Percentiles rank a stretch among this genome's conserved stretches.
phyloP scores from a whole-genome alignment of 2,329 filamentous ascomycete genomes.

The Calonectria pseudoreteaudii region DNA sequence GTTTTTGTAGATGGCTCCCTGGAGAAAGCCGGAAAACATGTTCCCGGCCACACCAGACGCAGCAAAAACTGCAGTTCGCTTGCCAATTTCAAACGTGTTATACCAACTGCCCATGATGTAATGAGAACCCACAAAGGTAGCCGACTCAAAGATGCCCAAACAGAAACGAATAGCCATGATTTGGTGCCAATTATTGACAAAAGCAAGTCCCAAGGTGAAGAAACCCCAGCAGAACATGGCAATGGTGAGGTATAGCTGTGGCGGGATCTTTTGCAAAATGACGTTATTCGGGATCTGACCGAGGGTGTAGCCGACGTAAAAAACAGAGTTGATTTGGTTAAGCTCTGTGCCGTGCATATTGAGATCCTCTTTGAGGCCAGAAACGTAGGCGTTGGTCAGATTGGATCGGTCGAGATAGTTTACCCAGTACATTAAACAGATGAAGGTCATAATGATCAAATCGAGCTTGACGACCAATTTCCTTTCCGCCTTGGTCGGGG shows the following conservation, averaged over 20 bases:
- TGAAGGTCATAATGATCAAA: neutral
- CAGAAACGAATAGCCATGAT: constrained; percentile 43
- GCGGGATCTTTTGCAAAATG: constrained; percentile 67
- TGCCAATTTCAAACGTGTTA: constrained; percentile 66
- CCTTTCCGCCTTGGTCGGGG: constrained; percentile 13
- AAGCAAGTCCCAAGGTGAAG: constrained; percentile 53
- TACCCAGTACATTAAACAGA: constrained; percentile 15
- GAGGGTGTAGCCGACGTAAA: constrained; percentile 45
- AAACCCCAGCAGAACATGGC: constrained; percentile 71
- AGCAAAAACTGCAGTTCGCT: constrained; percentile 69
- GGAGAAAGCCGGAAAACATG: constrained; percentile 60
- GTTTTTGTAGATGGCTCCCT: constrained; percentile 65
- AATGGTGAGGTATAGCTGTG: constrained; percentile 64
- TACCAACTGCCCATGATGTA: constrained; percentile 62
- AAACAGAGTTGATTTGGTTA: neutral
- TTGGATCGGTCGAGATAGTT: constrained; percentile 28
- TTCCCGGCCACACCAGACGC: constrained; percentile 67
- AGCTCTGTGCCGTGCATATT: constrained; percentile 40
- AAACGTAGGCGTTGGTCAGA: constrained; percentile 46
- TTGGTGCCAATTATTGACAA: neutral
- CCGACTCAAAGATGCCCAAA: constrained; percentile 40
- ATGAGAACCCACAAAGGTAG: constrained; percentile 45
- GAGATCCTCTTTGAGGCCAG: constrained; percentile 49
- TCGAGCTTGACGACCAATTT: constrained; percentile 18
- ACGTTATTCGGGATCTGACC: constrained; percentile 69